These are phyloP conservation scores for Phascolomyces articulosus DNA, from an alignment of 371 early-diverging fungal species.

Conservation along the genomic window DNA sequence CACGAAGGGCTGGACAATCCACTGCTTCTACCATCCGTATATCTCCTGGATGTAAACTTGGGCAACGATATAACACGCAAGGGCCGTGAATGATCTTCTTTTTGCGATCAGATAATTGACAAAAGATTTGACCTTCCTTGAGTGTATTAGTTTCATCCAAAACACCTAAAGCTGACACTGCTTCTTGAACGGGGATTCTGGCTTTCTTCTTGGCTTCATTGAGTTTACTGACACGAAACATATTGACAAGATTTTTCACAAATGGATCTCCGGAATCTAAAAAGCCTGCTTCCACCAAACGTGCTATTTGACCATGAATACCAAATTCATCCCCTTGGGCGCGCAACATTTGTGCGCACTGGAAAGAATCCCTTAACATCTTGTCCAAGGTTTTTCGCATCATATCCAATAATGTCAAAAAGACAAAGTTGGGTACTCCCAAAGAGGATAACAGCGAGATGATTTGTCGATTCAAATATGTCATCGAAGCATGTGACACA, in stretches of 20 bases:
- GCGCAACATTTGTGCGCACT: conserved; percentile 36
- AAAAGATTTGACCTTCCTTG: conserved; percentile 66
- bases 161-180: conserved; percentile 68
- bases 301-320: conserved; percentile 29
- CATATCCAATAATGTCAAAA: conserved; percentile 45
- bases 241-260: conserved; percentile 48
- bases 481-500: conserved; percentile 39
- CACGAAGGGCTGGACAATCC: conserved; percentile 53
- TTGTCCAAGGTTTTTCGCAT: conserved; percentile 36
- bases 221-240: conserved; percentile 50
- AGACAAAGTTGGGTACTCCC: conserved; percentile 52
- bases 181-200: conserved; percentile 59
- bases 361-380: conserved; percentile 28
- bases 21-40: conserved; percentile 67
- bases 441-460: conserved; percentile 63
- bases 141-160: conserved; percentile 75
- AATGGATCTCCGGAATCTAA: conserved; percentile 53
- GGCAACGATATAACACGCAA: conserved; percentile 63
- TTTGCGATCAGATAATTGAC: conserved; percentile 32
- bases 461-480: conserved; percentile 65
- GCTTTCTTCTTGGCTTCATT: conserved; percentile 61
- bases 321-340: conserved; percentile 47
- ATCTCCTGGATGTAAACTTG: conserved; percentile 82
- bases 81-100: conserved; percentile 42
- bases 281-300: conserved; percentile 54